phyloP scores from a whole-genome alignment of 164 flowering plant species.

The Platanus orientalis region DNA sequence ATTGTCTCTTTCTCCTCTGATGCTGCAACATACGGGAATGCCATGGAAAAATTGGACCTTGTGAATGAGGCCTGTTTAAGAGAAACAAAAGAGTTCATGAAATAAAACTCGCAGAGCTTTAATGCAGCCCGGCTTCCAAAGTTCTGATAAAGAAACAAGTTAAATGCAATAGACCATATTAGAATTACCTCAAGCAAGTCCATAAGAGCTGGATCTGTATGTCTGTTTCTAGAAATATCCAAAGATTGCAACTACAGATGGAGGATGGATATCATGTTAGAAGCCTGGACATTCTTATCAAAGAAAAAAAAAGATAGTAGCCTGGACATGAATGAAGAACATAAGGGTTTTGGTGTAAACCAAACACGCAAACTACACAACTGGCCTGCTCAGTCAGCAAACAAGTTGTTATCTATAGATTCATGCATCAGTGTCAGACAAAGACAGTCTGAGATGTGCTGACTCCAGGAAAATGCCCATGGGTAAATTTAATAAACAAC shows the following conservation, averaged over 20 bases:
- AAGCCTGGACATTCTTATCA: neutral
- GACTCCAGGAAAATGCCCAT: neutral
- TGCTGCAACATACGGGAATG: slow-evolving; percentile 71
- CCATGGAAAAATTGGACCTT: slow-evolving; percentile 72
- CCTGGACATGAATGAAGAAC: neutral
- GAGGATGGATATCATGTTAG: slow-evolving; percentile 13
- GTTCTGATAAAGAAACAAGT: neutral
- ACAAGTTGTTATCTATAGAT: neutral
- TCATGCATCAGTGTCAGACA: neutral
- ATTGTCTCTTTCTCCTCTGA: slow-evolving; percentile 46
- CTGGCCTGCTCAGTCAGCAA: neutral
- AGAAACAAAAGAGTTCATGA: neutral
- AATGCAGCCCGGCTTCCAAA: neutral
- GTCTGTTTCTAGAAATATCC: slow-evolving; percentile 38
- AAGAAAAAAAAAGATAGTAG: no score
- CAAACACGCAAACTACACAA: neutral
- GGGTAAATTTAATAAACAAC: no score
- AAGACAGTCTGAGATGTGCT: neutral
- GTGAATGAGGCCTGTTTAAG: slow-evolving; percentile 53
- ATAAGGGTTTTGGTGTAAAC: neutral
- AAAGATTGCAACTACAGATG: slow-evolving; percentile 52
- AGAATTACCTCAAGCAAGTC: slow-evolving; percentile 63
- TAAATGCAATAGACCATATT: neutral
- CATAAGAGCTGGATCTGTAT: slow-evolving; percentile 47
- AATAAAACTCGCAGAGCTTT: neutral